Evolutionary conservation across 2,329 filamentous ascomycete genomes (phyloP).

Genomic region (Aspergillus costaricaensis): DNA sequence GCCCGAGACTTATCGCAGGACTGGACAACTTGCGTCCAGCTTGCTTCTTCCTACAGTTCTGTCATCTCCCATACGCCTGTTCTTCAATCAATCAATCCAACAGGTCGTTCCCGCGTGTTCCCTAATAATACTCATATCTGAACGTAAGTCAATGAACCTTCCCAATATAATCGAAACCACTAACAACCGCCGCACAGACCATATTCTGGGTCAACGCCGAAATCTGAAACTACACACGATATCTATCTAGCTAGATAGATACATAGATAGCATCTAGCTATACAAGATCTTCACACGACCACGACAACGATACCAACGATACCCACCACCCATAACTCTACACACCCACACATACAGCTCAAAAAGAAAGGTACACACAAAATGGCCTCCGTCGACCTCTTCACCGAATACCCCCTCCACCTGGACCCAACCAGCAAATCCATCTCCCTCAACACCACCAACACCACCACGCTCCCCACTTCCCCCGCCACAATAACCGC

Average conservation of each 20-base stretch:
- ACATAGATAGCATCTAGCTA: too few relatives aligned
- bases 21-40: slow-evolving; percentile 28
- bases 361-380: neutral
- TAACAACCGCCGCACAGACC: slow-evolving; percentile 7
- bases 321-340: neutral
- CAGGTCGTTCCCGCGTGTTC: neutral
- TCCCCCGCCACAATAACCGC: slow-evolving; percentile 49
- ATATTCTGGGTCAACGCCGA: neutral
- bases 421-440: slow-evolving; percentile 82
- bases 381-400: slow-evolving; percentile 49
- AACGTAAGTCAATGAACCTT: neutral
- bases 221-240: neutral
- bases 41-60: neutral
- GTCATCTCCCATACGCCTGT: neutral
- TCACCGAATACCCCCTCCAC: slow-evolving; percentile 77
- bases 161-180: neutral
- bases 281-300: neutral
- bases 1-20: slow-evolving; percentile 18
- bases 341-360: neutral
- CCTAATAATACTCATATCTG: neutral
- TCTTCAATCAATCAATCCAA: neutral
- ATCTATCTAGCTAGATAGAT: neutral
- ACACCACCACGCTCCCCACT: slow-evolving; percentile 22
- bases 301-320: neutral
- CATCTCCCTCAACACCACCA: slow-evolving; percentile 57